Conservation (phyloP, 768 basidiomycete genomes). For the Tylopilus sp. region DNA sequence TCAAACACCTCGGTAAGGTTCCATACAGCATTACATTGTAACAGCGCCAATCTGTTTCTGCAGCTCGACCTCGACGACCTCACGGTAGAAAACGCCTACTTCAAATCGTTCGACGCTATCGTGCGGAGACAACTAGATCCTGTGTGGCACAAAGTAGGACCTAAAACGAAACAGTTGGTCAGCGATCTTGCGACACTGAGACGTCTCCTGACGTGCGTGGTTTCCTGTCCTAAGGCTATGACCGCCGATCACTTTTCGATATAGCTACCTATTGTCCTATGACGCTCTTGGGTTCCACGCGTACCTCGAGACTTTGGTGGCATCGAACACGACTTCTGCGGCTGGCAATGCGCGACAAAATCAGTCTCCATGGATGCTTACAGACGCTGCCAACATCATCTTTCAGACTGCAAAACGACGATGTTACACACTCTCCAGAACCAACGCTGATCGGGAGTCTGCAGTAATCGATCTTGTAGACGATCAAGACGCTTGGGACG, state of each 20-base stretch:
- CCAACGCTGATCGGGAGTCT: constrained; percentile 18
- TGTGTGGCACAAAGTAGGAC: constrained; percentile 96
- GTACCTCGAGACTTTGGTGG: constrained; percentile 85
- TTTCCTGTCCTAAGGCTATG: neutral
- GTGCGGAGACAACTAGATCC: constrained; percentile 88
- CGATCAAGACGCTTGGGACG: constrained; percentile 76
- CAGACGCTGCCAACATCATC: constrained; percentile 85
- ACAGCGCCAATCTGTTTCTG: neutral
- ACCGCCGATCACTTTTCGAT: neutral
- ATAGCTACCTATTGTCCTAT: constrained; percentile 75
- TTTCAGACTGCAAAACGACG: constrained; percentile 76
- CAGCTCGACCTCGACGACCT: constrained; percentile 94
- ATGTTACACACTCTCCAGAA: constrained; percentile 60
- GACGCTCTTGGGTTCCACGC: constrained; percentile 88
- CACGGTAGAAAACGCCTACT: constrained; percentile 90
- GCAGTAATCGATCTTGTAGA: constrained; percentile 44
- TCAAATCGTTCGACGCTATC: constrained; percentile 85
- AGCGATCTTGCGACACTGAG: constrained; percentile 83
- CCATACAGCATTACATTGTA: neutral
- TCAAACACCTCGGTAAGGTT: constrained; percentile 65
- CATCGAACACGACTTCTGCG: constrained; percentile 49
- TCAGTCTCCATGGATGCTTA: constrained; percentile 86
- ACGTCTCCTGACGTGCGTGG: constrained; percentile 69
- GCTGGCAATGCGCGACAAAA: constrained; percentile 59
- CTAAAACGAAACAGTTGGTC: constrained; percentile 88